Conservation (phyloP, 2,329 filamentous ascomycete genomes). For the Sclerotinia spermophila region DNA sequence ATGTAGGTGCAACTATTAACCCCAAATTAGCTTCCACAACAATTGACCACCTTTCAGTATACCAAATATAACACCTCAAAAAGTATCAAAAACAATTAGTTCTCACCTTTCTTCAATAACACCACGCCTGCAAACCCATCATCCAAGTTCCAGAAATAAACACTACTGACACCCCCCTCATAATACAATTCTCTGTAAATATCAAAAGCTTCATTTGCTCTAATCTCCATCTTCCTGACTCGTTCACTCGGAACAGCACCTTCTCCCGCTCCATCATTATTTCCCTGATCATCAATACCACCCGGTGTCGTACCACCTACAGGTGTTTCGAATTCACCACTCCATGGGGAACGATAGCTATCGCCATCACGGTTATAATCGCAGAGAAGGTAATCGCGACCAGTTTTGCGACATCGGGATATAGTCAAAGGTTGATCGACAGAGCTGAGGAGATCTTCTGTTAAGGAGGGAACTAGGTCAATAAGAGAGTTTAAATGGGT, state of each 20-base stretch:
- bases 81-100: not conserved
- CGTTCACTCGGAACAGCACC: slow-evolving; percentile 85
- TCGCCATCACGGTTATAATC: slow-evolving; percentile 99
- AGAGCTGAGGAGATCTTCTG: slow-evolving; percentile 95
- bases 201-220: slow-evolving; percentile 94
- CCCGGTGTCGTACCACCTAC: slow-evolving; percentile 61
- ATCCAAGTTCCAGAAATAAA: slow-evolving; percentile 98
- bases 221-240: slow-evolving; percentile 89
- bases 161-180: slow-evolving; percentile 90
- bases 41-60: not conserved
- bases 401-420: slow-evolving; percentile 79
- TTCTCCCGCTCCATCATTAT: slow-evolving; percentile 62
- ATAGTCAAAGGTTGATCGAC: slow-evolving; percentile 93
- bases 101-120: slow-evolving; percentile 84
- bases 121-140: slow-evolving; percentile 97
- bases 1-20: slow-evolving; percentile 58
- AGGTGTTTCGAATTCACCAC: slow-evolving; percentile 94
- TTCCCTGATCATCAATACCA: slow-evolving; percentile 48
- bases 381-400: slow-evolving; percentile 94
- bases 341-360: slow-evolving; percentile 98
- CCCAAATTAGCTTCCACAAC: slow-evolving; percentile 14
- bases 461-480: slow-evolving; percentile 81
- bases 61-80: not conserved
- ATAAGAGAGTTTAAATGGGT: slow-evolving; percentile 87
- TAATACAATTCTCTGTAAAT: slow-evolving; percentile 96